Evolutionary conservation across 2,329 filamentous ascomycete species (phyloP).

Genomic region (Helicocarpus griseus): DNA sequence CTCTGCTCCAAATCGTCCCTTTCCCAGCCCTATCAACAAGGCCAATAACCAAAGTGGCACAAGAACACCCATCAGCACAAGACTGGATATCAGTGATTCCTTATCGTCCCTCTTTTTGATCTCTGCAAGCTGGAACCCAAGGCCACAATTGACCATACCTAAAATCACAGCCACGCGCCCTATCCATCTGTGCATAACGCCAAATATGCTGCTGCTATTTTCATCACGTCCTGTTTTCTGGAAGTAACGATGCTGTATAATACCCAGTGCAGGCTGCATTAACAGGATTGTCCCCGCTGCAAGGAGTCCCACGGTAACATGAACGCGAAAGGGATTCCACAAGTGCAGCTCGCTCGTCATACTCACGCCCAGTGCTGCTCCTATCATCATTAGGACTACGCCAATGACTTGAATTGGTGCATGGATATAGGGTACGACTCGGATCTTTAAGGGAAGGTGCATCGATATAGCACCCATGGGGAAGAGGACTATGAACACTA

Average conservation of each 20-base stretch:
- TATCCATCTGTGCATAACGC: neutral
- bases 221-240: neutral
- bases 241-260: neutral
- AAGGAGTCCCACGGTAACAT: neutral
- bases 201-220: neutral
- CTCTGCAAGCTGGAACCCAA: neutral
- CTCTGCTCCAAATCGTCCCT: neutral
- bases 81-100: neutral
- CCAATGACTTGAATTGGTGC: neutral
- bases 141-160: neutral
- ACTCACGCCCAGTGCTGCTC: neutral
- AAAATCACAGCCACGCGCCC: neutral
- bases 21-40: neutral
- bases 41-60: neutral
- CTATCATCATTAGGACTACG: neutral
- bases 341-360: neutral
- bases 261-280: neutral
- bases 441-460: neutral
- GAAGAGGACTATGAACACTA: neutral
- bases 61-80: neutral
- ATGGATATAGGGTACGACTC: neutral
- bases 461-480: neutral
- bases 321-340: neutral
- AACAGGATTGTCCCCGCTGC: neutral
- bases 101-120: neutral